Evolutionary conservation across 768 basidiomycete genomes (phyloP).

Genomic region (Hypsizygus marmoreus): DNA sequence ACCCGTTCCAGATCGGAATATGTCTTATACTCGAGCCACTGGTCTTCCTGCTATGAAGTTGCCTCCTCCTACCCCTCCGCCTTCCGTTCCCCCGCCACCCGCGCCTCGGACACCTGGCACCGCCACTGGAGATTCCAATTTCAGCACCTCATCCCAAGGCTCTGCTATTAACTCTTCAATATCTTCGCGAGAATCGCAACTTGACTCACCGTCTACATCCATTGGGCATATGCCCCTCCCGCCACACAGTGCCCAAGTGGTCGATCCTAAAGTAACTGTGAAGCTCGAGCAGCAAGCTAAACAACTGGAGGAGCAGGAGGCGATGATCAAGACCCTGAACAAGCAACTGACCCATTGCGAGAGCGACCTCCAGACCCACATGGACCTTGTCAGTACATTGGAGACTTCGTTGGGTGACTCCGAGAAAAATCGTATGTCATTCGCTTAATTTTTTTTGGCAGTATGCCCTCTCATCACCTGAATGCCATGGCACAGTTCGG

Average conservation of each 20-base stretch:
- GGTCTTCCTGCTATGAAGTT: constrained; percentile 72
- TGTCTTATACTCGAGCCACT: constrained; percentile 57
- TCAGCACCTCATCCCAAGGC: constrained; percentile 63
- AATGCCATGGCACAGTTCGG: constrained; percentile 55
- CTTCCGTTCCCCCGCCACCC: constrained; percentile 83
- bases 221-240: constrained; percentile 46
- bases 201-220: constrained; percentile 70
- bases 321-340: constrained; percentile 91
- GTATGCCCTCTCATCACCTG: constrained; percentile 6
- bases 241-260: constrained; percentile 37
- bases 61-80: constrained; percentile 88
- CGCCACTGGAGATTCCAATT: constrained; percentile 48
- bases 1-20: constrained; percentile 50
- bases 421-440: constrained; percentile 84
- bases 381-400: constrained; percentile 83
- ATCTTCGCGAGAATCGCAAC: constrained; percentile 70
- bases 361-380: constrained; percentile 86
- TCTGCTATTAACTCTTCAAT: constrained; percentile 49
- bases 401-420: constrained; percentile 88
- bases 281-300: constrained; percentile 76
- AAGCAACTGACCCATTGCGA: constrained; percentile 95
- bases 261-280: constrained; percentile 57
- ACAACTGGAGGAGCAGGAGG: constrained; percentile 80
- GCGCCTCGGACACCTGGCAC: constrained; percentile 52
- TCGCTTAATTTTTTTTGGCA: constrained; percentile 5